phyloP scores from a whole-genome alignment of 164 flowering plant genomes.

The Houttuynia cordata region DNA sequence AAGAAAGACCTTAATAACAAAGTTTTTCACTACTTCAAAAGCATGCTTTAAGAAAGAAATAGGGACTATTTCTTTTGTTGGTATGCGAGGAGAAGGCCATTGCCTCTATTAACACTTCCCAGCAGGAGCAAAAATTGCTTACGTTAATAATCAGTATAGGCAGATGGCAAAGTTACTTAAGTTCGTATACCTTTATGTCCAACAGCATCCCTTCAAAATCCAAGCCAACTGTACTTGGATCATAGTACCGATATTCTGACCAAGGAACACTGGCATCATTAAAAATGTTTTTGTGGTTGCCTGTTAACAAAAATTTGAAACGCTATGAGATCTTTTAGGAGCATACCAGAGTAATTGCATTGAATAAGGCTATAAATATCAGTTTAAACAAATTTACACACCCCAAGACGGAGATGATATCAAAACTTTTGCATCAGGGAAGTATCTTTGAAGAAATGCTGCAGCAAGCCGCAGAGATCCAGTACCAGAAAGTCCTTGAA shows the following conservation, averaged over 20 bases:
- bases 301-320: slow-evolving; percentile 24
- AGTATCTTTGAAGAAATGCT: slow-evolving; percentile 82
- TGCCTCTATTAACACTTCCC: too few relatives aligned
- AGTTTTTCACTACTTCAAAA: background rate
- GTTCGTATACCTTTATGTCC: slow-evolving; percentile 65
- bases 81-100: too few relatives aligned
- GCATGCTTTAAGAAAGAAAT: background rate
- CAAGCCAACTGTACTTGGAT: slow-evolving; percentile 89
- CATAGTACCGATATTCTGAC: slow-evolving; percentile 94
- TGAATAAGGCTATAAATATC: background rate
- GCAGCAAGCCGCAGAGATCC: slow-evolving; percentile 98
- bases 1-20: background rate
- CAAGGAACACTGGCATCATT: slow-evolving; percentile 97
- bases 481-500: slow-evolving; percentile 98
- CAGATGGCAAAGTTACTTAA: background rate
- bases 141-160: background rate
- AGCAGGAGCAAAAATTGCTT: too few relatives aligned
- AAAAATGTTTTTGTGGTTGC: slow-evolving; percentile 97
- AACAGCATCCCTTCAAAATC: slow-evolving; percentile 97
- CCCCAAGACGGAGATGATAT: slow-evolving; percentile 99
- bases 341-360: background rate
- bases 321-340: slow-evolving; percentile 4
- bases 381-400: slow-evolving; percentile 15
- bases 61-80: too few relatives aligned
- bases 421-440: slow-evolving; percentile 80